phyloP scores from a whole-genome alignment of 2,329 filamentous ascomycete species.

The Microcyclosporella mali region DNA sequence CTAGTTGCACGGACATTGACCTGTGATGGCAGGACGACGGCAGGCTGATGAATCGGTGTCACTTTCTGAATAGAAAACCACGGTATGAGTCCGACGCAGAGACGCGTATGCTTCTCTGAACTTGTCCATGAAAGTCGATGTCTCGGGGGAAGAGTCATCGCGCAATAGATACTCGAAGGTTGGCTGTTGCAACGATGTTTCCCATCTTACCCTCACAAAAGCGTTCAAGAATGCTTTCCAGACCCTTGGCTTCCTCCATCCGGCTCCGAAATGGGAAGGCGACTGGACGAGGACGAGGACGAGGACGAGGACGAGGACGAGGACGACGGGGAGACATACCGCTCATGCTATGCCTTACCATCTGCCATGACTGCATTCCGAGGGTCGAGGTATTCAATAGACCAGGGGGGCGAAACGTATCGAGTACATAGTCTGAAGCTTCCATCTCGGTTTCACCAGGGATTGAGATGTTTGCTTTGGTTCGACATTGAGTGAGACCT shows the following conservation, averaged over 20 bases:
- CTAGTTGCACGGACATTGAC: slow-evolving; percentile 36
- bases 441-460: too few relatives aligned
- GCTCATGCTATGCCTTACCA: slow-evolving; percentile 49
- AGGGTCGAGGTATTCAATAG: slow-evolving; percentile 40
- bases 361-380: slow-evolving; percentile 44
- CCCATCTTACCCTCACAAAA: slow-evolving; percentile 47
- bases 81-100: slow-evolving; percentile 39
- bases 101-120: slow-evolving; percentile 44
- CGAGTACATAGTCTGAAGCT: too few relatives aligned
- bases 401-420: too few relatives aligned
- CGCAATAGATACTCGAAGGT: slow-evolving; percentile 47
- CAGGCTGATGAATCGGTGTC: slow-evolving; percentile 41
- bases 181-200: slow-evolving; percentile 53
- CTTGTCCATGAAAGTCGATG: slow-evolving; percentile 39
- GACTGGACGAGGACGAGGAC: slow-evolving; percentile 43
- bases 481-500: too few relatives aligned
- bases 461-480: too few relatives aligned
- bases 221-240: slow-evolving; percentile 43
- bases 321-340: slow-evolving; percentile 34
- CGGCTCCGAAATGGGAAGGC: slow-evolving; percentile 45
- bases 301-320: too few relatives aligned
- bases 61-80: slow-evolving; percentile 41
- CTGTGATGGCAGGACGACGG: slow-evolving; percentile 38
- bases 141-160: slow-evolving; percentile 47
- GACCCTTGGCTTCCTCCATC: slow-evolving; percentile 41